These are phyloP conservation scores for Solanum chacoense DNA, from an alignment of 305 asterid species.

Conservation along the genomic window DNA sequence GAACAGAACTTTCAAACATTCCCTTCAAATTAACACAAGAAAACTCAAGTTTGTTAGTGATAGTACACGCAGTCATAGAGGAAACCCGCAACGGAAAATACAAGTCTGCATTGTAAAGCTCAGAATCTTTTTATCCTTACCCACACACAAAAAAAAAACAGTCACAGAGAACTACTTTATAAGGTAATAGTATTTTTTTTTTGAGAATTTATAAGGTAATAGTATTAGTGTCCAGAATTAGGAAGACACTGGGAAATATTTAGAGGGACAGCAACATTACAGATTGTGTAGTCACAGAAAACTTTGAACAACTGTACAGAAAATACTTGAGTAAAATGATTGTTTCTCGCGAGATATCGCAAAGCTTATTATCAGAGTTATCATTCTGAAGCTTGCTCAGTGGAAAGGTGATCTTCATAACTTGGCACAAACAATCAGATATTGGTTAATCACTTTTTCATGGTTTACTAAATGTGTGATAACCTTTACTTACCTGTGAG, in stretches of 20 bases:
- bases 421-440: not conserved
- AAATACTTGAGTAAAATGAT: not conserved
- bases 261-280: not conserved
- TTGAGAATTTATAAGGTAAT: not conserved
- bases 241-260: not conserved
- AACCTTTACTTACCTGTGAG: conserved; percentile 50
- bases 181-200: not conserved
- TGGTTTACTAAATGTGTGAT: not conserved
- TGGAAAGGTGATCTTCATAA: not conserved
- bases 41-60: not conserved
- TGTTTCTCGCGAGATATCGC: not conserved
- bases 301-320: not conserved
- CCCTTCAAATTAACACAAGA: conserved; percentile 1
- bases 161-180: not conserved
- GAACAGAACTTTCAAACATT: not conserved
- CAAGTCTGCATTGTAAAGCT: not conserved
- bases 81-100: not conserved
- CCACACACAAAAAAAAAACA: not conserved
- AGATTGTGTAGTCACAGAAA: not conserved
- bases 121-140: not conserved
- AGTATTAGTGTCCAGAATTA: not conserved
- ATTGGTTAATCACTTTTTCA: not conserved
- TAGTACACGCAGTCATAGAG: not conserved
- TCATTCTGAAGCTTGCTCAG: not conserved
- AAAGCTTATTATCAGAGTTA: not conserved